These are phyloP conservation scores for Huntiella moniliformis DNA, from an alignment of 2,329 filamentous ascomycete species.

Conservation along the genomic window DNA sequence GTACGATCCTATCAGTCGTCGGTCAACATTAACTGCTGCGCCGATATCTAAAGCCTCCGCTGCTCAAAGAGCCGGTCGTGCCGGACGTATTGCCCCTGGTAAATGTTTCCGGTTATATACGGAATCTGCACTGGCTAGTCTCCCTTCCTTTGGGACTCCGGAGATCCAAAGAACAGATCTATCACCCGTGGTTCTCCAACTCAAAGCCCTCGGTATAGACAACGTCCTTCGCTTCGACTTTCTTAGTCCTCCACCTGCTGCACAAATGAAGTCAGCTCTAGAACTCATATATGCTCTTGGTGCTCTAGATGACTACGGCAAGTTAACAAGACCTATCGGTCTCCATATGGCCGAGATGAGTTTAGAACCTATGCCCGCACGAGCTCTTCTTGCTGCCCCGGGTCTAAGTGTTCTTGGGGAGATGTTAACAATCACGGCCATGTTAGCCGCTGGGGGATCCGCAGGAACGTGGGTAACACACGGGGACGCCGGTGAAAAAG, in stretches of 20 bases:
- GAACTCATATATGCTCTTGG: slow-evolving; percentile 77
- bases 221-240: slow-evolving; percentile 87
- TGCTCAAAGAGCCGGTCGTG: slow-evolving; percentile 76
- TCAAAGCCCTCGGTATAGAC: slow-evolving; percentile 89
- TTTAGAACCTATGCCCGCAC: slow-evolving; percentile 89
- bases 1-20: slow-evolving; percentile 68
- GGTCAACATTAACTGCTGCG: slow-evolving; percentile 69
- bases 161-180: slow-evolving; percentile 89
- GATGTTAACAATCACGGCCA: slow-evolving; percentile 79
- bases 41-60: slow-evolving; percentile 80
- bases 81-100: slow-evolving; percentile 71
- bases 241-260: slow-evolving; percentile 65
- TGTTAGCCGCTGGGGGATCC: slow-evolving; percentile 64
- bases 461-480: slow-evolving; percentile 48
- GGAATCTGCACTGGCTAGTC: slow-evolving; percentile 44
- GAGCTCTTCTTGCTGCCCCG: slow-evolving; percentile 58
- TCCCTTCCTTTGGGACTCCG: slow-evolving; percentile 59
- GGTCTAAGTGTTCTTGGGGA: slow-evolving; percentile 66
- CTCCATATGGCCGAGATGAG: slow-evolving; percentile 82
- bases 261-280: slow-evolving; percentile 67
- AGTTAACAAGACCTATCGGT: slow-evolving; percentile 76
- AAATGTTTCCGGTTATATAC: slow-evolving; percentile 93
- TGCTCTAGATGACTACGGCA: slow-evolving; percentile 74
- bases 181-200: slow-evolving; percentile 69
- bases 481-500: slow-evolving; percentile 58